These are phyloP conservation scores for Pyrenophora tritici-repentis DNA, from an alignment of 2,329 filamentous ascomycete species.

Conservation along the genomic window DNA sequence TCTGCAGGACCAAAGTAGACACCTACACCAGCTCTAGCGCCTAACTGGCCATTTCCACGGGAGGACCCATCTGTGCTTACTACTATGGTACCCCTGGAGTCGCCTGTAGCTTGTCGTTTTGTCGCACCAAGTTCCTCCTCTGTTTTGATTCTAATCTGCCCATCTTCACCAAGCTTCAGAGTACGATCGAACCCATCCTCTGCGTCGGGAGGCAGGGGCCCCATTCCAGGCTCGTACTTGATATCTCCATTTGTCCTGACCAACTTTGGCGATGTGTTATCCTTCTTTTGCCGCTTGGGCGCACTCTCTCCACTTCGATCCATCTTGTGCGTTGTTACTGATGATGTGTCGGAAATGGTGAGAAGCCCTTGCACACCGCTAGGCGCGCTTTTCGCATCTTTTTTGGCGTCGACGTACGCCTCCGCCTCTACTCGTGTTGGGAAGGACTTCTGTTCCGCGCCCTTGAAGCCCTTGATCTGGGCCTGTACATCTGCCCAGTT, in stretches of 20 bases:
- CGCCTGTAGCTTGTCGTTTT: conserved; percentile 53
- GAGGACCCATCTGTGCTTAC: conserved; percentile 70
- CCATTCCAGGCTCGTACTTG: conserved; percentile 56
- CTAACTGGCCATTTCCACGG: conserved; percentile 60
- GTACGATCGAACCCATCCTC: conserved; percentile 67
- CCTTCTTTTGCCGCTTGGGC: conserved; percentile 48
- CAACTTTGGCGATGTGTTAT: conserved; percentile 22
- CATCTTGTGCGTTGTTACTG: conserved; percentile 19
- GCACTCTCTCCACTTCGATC: conserved; percentile 24
- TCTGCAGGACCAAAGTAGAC: conserved; percentile 68
- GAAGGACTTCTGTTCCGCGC: conserved; percentile 61
- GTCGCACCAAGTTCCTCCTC: conserved; percentile 53
- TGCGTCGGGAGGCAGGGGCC: conserved; percentile 59
- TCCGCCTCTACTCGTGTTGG: conserved; percentile 69
- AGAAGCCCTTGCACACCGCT: conserved; percentile 36
- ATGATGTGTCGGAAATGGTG: conserved; percentile 35
- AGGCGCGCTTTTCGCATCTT: conserved; percentile 34
- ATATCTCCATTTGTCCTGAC: conserved; percentile 19
- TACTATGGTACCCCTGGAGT: conserved; percentile 56
- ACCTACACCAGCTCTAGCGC: conserved; percentile 64
- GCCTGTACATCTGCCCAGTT: conserved; percentile 72
- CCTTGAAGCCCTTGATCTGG: conserved; percentile 75
- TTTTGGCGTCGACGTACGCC: conserved; percentile 64
- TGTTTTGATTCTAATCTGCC: conserved; percentile 61
- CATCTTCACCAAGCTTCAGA: conserved; percentile 60